Evolutionary conservation across 2,329 filamentous ascomycete species (phyloP), one percentile per base, ranked within the genome.

Genomic region (Botrytis pseudocinerea): DNA sequence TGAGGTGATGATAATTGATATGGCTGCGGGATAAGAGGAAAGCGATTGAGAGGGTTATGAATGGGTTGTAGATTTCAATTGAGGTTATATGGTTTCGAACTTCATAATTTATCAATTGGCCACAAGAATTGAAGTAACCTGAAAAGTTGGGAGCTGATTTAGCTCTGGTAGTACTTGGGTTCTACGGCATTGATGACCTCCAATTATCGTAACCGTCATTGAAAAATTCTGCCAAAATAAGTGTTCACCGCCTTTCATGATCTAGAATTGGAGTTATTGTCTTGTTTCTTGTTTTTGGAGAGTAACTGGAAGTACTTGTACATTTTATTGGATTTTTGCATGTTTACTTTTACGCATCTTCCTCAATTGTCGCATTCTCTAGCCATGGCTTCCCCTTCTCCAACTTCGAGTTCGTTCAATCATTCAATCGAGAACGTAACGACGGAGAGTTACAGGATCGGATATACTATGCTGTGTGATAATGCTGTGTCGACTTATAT

Each of bases 381-480:
- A 22, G 20, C 4, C 16, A 70, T 70, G 57, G 20, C 57, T 62
- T 62, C 68, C 7, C 32, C 22, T 46, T 35, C n/a, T n/a, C 54
- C 40, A 35, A 46, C 68, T 20, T 61, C 51, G 16, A 25, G 7
- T 28, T 70, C 40, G 22, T n/a, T 20, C 22, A 18, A 20, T 32
- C 22, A 60, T 35, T 38, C 71, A 4, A 32, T 40, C n/a, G 40
- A 44, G n/a, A 69, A 46, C 32, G 46, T 38, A 63, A 70, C 54
- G 4, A 10, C 44, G 20, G 8, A 38, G 8, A 54, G 25, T 20
- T 73, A 69, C 65, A 54, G 54, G 10, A n/a, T 28, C 16, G 65
- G 65, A 44, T 62, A 69, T 44, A 69, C 71, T 9, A 70, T 69
- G 68, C 16, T 73, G 64, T 73, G 63, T 35, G n/a, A 57, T n/a